Percentiles rank a stretch among this genome's conserved stretches.
These are phyloP conservation scores for Candida smagusa DNA, from an alignment of 1,139 yeast species.

Conservation along the genomic window DNA sequence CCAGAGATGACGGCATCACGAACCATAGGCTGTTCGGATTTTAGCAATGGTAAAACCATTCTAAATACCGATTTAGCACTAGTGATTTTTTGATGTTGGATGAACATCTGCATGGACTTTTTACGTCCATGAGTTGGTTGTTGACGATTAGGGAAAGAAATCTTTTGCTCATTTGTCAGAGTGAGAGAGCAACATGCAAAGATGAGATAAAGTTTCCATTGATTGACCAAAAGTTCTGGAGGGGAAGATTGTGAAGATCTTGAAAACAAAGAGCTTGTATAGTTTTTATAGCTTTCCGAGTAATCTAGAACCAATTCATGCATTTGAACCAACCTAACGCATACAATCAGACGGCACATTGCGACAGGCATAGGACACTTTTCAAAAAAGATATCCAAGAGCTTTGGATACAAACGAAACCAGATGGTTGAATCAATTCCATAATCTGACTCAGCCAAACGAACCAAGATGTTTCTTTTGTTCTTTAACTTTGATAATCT, in stretches of 20 bases:
- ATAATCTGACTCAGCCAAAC: constrained; percentile 84
- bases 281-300: constrained; percentile 49
- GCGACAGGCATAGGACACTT: constrained; percentile 93
- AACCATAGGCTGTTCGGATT: constrained; percentile 66
- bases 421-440: constrained; percentile 95
- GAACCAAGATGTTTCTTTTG: constrained; percentile 62
- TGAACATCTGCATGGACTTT: constrained; percentile 70
- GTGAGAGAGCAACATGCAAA: constrained; percentile 93
- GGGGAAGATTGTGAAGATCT: constrained; percentile 31
- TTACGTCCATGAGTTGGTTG: constrained; percentile 65
- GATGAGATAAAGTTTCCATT: constrained; percentile 84
- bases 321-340: constrained; percentile 84
- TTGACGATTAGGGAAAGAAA: constrained; percentile 49
- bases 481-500: constrained; percentile 63
- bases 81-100: constrained; percentile 88
- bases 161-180: constrained; percentile 80
- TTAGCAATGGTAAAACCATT: constrained; percentile 80
- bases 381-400: constrained; percentile 70
- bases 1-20: constrained; percentile 87
- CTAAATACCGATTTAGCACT: constrained; percentile 88
- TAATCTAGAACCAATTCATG: constrained; percentile 73
- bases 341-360: constrained; percentile 86
- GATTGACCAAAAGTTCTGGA: constrained; percentile 76
- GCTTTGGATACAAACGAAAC: constrained; percentile 81
- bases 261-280: constrained; percentile 39